These are phyloP conservation scores for Xerocomellus intermedius DNA, from an alignment of 768 basidiomycete species.

Conservation along the genomic window DNA sequence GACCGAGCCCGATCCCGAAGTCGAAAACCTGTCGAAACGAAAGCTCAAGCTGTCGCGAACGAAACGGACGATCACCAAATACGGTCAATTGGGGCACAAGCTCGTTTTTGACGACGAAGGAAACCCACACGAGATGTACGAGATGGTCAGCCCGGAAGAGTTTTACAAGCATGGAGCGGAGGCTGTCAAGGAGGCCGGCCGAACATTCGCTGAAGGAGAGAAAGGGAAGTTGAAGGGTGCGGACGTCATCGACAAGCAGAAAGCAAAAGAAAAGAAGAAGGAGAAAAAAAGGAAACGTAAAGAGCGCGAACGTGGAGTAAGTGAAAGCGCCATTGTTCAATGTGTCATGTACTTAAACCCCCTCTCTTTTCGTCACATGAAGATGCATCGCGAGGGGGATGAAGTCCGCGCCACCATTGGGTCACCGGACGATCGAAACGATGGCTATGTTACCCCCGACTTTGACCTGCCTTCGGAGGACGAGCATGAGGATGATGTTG, in stretches of 20 bases:
- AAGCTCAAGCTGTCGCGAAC: slow-evolving; percentile 73
- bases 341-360: background rate
- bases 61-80: slow-evolving; percentile 68
- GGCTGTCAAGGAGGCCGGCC: slow-evolving; percentile 64
- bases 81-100: slow-evolving; percentile 61
- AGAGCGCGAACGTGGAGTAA: slow-evolving; percentile 56
- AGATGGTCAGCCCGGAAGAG: slow-evolving; percentile 74
- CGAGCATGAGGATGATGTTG: slow-evolving; percentile 34
- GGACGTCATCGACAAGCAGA: slow-evolving; percentile 75
- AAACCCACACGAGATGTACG: slow-evolving; percentile 75
- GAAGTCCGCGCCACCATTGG: slow-evolving; percentile 30
- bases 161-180: slow-evolving; percentile 65
- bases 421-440: slow-evolving; percentile 49
- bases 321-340: background rate
- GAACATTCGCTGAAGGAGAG: slow-evolving; percentile 71
- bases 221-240: slow-evolving; percentile 64
- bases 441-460: slow-evolving; percentile 71
- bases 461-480: slow-evolving; percentile 52
- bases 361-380: background rate
- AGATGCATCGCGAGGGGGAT: slow-evolving; percentile 31
- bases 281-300: slow-evolving; percentile 94
- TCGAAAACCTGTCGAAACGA: slow-evolving; percentile 75
- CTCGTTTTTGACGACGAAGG: slow-evolving; percentile 92
- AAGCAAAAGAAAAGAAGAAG: slow-evolving; percentile 82
- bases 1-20: slow-evolving; percentile 34